Conservation (phyloP, 495 filamentous ascomycete species). For the Baudoinia panamericana region DNA sequence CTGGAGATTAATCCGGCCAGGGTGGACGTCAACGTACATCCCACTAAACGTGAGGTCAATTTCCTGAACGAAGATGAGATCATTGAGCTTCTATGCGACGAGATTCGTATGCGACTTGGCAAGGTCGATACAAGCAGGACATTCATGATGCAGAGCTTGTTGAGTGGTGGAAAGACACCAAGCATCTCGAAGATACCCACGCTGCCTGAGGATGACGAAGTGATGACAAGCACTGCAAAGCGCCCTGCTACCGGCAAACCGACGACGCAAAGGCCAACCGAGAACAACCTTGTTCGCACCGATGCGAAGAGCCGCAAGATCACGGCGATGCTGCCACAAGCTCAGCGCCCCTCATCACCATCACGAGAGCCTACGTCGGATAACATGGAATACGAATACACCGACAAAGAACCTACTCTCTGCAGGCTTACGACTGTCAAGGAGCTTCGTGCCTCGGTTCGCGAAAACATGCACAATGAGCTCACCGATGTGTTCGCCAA, state of each 20-base stretch:
- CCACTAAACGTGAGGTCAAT: constrained; percentile 95
- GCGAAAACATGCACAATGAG: constrained; percentile 73
- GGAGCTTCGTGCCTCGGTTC: constrained; percentile 65
- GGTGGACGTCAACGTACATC: constrained; percentile 96
- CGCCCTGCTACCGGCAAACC: constrained; percentile 25
- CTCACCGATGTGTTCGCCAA: constrained; percentile 80
- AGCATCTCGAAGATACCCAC: constrained; percentile 18
- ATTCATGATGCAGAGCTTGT: constrained; percentile 82
- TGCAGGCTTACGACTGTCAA: constrained; percentile 73
- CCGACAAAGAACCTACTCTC: constrained; percentile 50
- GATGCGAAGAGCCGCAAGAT: constrained; percentile 88
- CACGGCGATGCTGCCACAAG: constrained; percentile 73
- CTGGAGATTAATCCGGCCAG: constrained; percentile 85
- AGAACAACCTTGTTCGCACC: constrained; percentile 82
- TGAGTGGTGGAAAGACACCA: constrained; percentile 51
- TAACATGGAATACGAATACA: constrained; percentile 51
- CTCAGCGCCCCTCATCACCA: constrained; percentile 19
- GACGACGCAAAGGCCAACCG: constrained; percentile 50
- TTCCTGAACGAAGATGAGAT: constrained; percentile 98
- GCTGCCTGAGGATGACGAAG: constrained; percentile 4
- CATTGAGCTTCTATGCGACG: constrained; percentile 71
- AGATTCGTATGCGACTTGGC: constrained; percentile 65
- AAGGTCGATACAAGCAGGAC: constrained; percentile 90
- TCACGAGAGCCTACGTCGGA: constrained; percentile 16
- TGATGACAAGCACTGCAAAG: constrained; percentile 13